Percentiles rank a stretch among this genome's conserved stretches.
Evolutionary conservation across 2,329 filamentous ascomycete species (phyloP).

Genomic region (Fusarium scirpi): DNA sequence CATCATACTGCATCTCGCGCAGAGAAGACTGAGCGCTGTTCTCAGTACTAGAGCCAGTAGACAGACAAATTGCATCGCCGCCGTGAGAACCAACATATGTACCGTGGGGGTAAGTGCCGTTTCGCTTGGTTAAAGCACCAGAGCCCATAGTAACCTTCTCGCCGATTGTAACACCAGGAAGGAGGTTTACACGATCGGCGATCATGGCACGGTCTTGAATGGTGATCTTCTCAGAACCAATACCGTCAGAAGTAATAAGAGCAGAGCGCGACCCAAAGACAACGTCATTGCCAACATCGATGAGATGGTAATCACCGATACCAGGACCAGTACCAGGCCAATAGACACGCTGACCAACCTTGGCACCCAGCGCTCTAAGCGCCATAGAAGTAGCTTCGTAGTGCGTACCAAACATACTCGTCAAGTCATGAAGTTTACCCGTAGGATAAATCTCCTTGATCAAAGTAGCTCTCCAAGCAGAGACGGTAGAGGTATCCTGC

Average conservation of each 20-base stretch:
- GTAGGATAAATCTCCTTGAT: background rate
- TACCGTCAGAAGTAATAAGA: background rate
- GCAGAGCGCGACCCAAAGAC: slow-evolving; percentile 10
- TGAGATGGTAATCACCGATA: background rate
- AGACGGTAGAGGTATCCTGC: background rate
- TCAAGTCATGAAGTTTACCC: background rate
- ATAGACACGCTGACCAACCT: slow-evolving; percentile 6
- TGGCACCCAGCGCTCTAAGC: background rate
- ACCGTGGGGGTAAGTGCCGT: background rate
- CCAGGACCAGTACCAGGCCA: slow-evolving; percentile 11
- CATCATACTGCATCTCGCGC: background rate
- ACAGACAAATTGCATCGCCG: slow-evolving; percentile 6
- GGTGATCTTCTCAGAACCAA: background rate
- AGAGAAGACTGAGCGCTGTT: background rate
- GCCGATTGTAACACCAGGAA: background rate
- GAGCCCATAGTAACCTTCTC: background rate
- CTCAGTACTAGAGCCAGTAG: background rate
- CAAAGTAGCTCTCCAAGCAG: background rate
- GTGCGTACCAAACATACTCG: slow-evolving; percentile 5
- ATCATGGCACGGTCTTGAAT: slow-evolving; percentile 13
- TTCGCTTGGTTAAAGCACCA: slow-evolving; percentile 1
- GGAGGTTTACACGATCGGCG: slow-evolving; percentile 7
- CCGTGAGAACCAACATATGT: slow-evolving; percentile 8
- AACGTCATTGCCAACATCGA: slow-evolving; percentile 4
- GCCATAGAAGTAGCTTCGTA: slow-evolving; percentile 10